Evolutionary conservation across 371 early-diverging fungal genomes (phyloP).

Genomic region (Funneliformis caledonium): DNA sequence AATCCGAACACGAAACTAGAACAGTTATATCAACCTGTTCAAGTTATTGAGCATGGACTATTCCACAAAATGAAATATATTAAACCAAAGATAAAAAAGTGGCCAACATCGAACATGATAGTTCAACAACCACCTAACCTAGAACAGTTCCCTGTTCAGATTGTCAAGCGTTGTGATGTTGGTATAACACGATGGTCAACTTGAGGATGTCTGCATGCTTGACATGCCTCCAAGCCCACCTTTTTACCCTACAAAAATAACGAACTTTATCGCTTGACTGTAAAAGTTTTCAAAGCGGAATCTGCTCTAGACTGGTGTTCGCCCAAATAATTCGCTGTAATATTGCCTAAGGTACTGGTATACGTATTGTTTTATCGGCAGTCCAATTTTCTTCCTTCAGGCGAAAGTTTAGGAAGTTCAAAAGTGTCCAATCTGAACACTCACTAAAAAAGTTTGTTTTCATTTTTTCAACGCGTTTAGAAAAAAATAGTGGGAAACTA

Average conservation of each 20-base stretch:
- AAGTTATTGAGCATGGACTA: background rate
- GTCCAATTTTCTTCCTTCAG: constrained; percentile 26
- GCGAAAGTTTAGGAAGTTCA: background rate
- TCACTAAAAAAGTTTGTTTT: background rate
- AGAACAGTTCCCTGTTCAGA: no score
- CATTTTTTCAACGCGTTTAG: no score
- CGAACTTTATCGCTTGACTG: constrained; percentile 23
- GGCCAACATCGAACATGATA: no score
- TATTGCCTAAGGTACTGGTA: background rate
- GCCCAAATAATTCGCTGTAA: background rate
- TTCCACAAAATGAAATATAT: background rate
- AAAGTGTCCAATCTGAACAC: background rate
- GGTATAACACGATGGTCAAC: no score
- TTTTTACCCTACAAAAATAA: background rate
- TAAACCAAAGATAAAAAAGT: no score
- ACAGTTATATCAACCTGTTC: background rate
- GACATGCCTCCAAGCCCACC: constrained; percentile 7
- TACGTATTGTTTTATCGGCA: constrained; percentile 23
- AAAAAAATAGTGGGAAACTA: no score
- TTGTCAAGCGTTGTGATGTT: no score
- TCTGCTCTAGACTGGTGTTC: background rate
- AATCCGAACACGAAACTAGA: background rate
- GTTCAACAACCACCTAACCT: no score
- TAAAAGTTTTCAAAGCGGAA: constrained; percentile 14
- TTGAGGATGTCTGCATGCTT: no score